Conservation (phyloP, 164 flowering plant genomes). For the Chloranthus sessilifolius region DNA sequence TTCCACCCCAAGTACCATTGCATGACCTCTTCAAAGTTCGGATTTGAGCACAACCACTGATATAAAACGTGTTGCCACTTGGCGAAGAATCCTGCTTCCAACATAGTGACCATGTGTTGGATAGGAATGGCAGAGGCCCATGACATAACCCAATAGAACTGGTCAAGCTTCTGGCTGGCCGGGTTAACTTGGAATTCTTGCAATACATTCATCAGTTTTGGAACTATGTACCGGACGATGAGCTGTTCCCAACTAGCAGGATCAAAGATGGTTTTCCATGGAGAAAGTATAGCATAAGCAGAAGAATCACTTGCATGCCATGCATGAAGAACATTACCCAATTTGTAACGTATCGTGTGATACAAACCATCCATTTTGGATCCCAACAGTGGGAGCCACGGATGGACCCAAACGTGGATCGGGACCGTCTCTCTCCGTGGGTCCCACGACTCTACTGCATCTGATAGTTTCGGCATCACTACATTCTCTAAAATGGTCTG, state of each 20-base stretch:
- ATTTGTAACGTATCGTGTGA: slow-evolving; percentile 56
- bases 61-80: slow-evolving; percentile 91
- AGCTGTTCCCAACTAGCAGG: slow-evolving; percentile 81
- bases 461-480: slow-evolving; percentile 69
- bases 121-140: slow-evolving; percentile 81
- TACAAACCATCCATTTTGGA: slow-evolving; percentile 65
- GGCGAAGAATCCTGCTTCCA: slow-evolving; percentile 70
- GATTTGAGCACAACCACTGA: slow-evolving; percentile 79
- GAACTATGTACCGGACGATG: slow-evolving; percentile 66
- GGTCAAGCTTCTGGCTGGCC: slow-evolving; percentile 67
- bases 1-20: slow-evolving; percentile 91
- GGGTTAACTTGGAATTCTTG: slow-evolving; percentile 82
- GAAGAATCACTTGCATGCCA: slow-evolving; percentile 94
- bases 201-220: slow-evolving; percentile 57
- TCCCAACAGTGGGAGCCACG: slow-evolving; percentile 82
- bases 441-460: slow-evolving; percentile 84
- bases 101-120: slow-evolving; percentile 75
- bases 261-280: slow-evolving; percentile 93
- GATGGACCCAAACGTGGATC: slow-evolving; percentile 91
- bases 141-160: slow-evolving; percentile 69
- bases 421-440: slow-evolving; percentile 82
- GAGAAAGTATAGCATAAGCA: slow-evolving; percentile 69
- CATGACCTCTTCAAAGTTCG: slow-evolving; percentile 72
- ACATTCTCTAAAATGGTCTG: slow-evolving; percentile 55
- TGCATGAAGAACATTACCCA: slow-evolving; percentile 76